Evolutionary conservation across 2,329 filamentous ascomycete species (phyloP), one percentile per base, ranked within the genome.

Genomic region (Corynespora cassiicola): DNA sequence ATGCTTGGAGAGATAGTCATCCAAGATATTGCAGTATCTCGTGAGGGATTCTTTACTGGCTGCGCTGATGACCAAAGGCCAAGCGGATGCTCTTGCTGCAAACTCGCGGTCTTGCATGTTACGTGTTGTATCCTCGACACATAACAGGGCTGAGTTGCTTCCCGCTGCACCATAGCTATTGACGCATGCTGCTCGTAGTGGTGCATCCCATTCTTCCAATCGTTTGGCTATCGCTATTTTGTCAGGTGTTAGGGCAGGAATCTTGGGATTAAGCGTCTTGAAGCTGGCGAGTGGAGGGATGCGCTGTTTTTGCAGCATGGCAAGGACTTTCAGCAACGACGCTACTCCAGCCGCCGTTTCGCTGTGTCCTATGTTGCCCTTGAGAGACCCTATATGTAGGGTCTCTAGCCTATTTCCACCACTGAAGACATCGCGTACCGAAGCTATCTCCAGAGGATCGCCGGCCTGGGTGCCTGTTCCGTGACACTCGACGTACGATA

Each of bases 91-190:
- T n/a, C n/a, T n/a, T n/a, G n/a, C n/a, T n/a, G n/a, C n/a, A n/a
- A n/a, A n/a, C n/a, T n/a, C n/a, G n/a, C n/a, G n/a, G n/a, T n/a
- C n/a, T n/a, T n/a, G n/a, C n/a, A n/a, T n/a, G n/a, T n/a, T n/a
- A 17, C 21, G n/a, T n/a, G n/a, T n/a, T n/a, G n/a, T n/a, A n/a
- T n/a, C n/a, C n/a, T 25, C 1, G 51, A 47, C 3, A 51, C 52
- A 39, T 7, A 54, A 17, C 5, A 54, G 18, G 4, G 47, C 34
- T 5, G 47, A 29, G 18, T 60, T 60, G 16, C 36, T 48, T 5
- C 57, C 58, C 4, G 45, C 38, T 58, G 68, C 68, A 18, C 69
- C 67, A 25, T 66, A 72, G 40, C 65, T 72, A 42, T 70, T 71
- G 6, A 72, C 27, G 3, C 66, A 36, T 1, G 65, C 63, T 8